Evolutionary conservation across 2,329 filamentous ascomycete genomes (phyloP).

Genomic region (Pseudogymnoascus sp.): DNA sequence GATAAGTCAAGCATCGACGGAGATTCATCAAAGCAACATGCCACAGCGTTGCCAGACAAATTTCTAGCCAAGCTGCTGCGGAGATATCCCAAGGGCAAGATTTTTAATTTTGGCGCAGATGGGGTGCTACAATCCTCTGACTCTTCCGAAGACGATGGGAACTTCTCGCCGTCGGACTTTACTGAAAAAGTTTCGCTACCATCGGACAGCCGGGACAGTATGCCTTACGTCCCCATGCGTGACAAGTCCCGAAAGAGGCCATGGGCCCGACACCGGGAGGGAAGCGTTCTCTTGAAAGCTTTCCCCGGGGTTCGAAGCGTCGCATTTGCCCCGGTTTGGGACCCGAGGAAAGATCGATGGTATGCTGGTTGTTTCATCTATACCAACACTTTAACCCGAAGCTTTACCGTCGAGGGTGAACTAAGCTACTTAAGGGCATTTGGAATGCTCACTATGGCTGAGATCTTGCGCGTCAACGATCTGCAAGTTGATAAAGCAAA

Average conservation of each 20-base stretch:
- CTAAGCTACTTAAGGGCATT: constrained; percentile 34
- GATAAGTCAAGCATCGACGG: constrained; percentile 21
- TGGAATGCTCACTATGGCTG: constrained; percentile 44
- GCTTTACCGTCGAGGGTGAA: constrained; percentile 30
- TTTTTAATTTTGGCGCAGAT: constrained; percentile 26
- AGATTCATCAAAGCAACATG: constrained; percentile 18
- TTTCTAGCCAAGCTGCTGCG: constrained; percentile 24
- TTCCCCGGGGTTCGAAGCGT: constrained; percentile 39
- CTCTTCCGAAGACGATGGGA: constrained; percentile 14
- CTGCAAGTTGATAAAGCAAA: constrained; percentile 44
- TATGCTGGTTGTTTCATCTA: constrained; percentile 41
- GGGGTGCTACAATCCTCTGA: constrained; percentile 22
- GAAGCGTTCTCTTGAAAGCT: constrained; percentile 25
- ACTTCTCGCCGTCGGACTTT: neutral
- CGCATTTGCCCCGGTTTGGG: constrained; percentile 41
- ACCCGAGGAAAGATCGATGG: constrained; percentile 37
- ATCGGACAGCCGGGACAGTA: neutral
- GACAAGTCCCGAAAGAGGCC: neutral
- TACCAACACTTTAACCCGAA: constrained; percentile 13
- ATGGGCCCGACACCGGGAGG: constrained; percentile 18
- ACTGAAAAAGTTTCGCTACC: neutral
- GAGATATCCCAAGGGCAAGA: constrained; percentile 26
- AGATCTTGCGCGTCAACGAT: constrained; percentile 45
- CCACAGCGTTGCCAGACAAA: constrained; percentile 18
- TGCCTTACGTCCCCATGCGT: neutral